phyloP scores from a whole-genome alignment of 2,329 filamentous ascomycete genomes.

The Cercospora citrullina region DNA sequence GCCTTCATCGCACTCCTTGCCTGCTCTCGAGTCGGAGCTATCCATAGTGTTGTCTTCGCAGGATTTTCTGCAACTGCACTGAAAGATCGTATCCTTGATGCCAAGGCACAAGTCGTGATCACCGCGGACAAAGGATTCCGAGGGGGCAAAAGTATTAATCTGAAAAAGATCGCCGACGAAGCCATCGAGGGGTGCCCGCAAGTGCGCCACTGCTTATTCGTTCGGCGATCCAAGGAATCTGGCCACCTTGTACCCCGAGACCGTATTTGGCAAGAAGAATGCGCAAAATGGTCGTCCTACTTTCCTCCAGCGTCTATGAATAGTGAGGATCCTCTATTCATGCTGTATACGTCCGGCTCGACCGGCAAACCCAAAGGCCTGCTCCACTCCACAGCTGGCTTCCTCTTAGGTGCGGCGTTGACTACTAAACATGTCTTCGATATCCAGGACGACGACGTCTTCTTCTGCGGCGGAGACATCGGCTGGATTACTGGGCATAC shows the following conservation, averaged over 20 bases:
- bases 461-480: slow-evolving; percentile 96
- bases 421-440: slow-evolving; percentile 99
- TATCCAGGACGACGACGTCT: slow-evolving; percentile 81
- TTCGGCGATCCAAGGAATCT: background rate
- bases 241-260: background rate
- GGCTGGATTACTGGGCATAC: slow-evolving; percentile 87
- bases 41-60: background rate
- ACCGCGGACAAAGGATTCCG: background rate
- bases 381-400: slow-evolving; percentile 93
- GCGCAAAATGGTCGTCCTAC: slow-evolving; percentile 81
- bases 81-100: background rate
- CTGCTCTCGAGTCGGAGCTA: background rate
- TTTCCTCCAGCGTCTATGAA: slow-evolving; percentile 82
- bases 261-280: background rate
- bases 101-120: background rate
- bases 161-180: background rate
- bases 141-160: background rate
- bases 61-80: background rate
- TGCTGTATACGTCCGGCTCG: slow-evolving; percentile 76
- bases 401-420: slow-evolving; percentile 85
- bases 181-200: background rate
- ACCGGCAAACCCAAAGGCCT: slow-evolving; percentile 94
- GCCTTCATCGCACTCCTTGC: background rate
- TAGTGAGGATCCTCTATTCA: slow-evolving; percentile 92
- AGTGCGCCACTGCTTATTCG: background rate